Evolutionary conservation across 225 moss, liverwort and hornwort genomes (phyloP).

Genomic region (Physcomitrellopsis africana): DNA sequence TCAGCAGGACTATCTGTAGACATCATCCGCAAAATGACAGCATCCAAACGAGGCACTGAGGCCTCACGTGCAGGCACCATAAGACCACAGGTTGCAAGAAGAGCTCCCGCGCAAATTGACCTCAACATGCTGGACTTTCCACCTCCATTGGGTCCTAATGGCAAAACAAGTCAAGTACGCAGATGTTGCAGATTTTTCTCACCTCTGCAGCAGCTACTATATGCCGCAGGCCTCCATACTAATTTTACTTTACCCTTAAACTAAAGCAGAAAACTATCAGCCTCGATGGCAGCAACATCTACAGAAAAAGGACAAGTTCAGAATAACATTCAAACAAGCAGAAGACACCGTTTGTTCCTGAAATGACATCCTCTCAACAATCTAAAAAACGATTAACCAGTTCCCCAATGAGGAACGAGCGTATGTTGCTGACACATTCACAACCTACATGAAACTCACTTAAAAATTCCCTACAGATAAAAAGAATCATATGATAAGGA

Average conservation of each 20-base stretch:
- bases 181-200: not conserved
- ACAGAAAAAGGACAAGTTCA: constrained; percentile 1
- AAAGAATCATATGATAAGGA: not conserved
- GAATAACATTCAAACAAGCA: not conserved
- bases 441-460: not conserved
- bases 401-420: not conserved
- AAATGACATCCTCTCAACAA: constrained; percentile 11
- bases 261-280: not conserved
- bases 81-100: constrained; percentile 86
- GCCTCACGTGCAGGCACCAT: constrained; percentile 87
- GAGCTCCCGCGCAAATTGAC: constrained; percentile 87
- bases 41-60: constrained; percentile 75
- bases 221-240: constrained; percentile 2
- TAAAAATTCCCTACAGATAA: not conserved
- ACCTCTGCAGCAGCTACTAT: not conserved
- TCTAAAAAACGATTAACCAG: not conserved
- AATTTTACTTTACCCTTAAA: not conserved
- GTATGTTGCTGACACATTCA: constrained; percentile 11
- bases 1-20: constrained; percentile 93
- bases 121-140: constrained; percentile 95
- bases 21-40: constrained; percentile 97
- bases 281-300: not conserved
- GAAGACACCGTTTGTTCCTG: not conserved
- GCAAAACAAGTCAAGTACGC: constrained; percentile 34
- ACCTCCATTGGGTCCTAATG: constrained; percentile 93